These are phyloP conservation scores for Ceratocystis papillata DNA, from an alignment of 2,329 filamentous ascomycete species.

Conservation along the genomic window DNA sequence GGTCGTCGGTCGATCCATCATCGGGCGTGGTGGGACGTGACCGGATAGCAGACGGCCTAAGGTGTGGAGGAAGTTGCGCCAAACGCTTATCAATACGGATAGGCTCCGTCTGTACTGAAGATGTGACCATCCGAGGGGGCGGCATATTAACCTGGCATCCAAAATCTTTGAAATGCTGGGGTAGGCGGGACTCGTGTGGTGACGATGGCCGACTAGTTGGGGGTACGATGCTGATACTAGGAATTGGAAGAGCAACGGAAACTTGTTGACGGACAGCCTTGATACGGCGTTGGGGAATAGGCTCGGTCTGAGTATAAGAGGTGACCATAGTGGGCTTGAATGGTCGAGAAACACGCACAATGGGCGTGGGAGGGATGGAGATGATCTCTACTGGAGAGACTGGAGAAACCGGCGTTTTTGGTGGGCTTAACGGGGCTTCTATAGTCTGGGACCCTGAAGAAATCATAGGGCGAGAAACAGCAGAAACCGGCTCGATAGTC, in stretches of 20 bases:
- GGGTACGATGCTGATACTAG: slow-evolving; percentile 83
- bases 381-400: slow-evolving; percentile 36
- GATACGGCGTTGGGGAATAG: slow-evolving; percentile 28
- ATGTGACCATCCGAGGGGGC: slow-evolving; percentile 31
- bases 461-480: slow-evolving; percentile 40
- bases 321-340: slow-evolving; percentile 39
- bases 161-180: slow-evolving; percentile 73
- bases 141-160: slow-evolving; percentile 60
- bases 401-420: slow-evolving; percentile 51
- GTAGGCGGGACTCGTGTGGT: slow-evolving; percentile 60
- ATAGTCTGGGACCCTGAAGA: slow-evolving; percentile 54
- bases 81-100: slow-evolving; percentile 74
- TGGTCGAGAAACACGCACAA: slow-evolving; percentile 26
- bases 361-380: slow-evolving; percentile 33
- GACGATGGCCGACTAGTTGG: slow-evolving; percentile 74
- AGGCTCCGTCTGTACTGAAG: slow-evolving; percentile 68
- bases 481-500: slow-evolving; percentile 38
- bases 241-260: slow-evolving; percentile 47
- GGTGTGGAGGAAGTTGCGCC: slow-evolving; percentile 61
- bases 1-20: slow-evolving; percentile 29
- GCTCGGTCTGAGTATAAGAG: slow-evolving; percentile 52
- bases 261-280: slow-evolving; percentile 26
- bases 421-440: slow-evolving; percentile 53
- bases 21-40: slow-evolving; percentile 49
- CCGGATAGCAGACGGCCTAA: slow-evolving; percentile 66